Conservation (phyloP, 2,329 filamentous ascomycete species). For the Arthrobotrys pseudoclavata region DNA sequence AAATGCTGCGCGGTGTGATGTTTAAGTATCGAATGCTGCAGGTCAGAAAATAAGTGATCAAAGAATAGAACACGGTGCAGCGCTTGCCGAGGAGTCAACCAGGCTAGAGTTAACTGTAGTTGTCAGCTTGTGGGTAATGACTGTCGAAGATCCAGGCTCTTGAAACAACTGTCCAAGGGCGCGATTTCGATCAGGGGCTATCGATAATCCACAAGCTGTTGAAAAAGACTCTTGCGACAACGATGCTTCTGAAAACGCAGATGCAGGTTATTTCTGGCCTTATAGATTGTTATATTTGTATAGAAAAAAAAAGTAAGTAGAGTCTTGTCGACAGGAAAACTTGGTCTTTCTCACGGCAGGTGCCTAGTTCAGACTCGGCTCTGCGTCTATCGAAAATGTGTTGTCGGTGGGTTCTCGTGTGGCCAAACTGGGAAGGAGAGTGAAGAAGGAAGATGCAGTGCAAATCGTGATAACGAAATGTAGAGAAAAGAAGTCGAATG, state of each 20-base stretch:
- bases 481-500: neutral
- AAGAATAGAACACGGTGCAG: slow-evolving; percentile 19
- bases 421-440: slow-evolving; percentile 39
- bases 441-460: slow-evolving; percentile 3
- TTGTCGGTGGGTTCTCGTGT: slow-evolving; percentile 28
- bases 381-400: slow-evolving; percentile 25
- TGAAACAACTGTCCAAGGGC: slow-evolving; percentile 41
- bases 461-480: slow-evolving; percentile 7
- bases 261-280: slow-evolving; percentile 9
- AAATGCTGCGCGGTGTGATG: slow-evolving; percentile 15
- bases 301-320: neutral
- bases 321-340: neutral
- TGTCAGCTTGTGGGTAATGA: slow-evolving; percentile 11
- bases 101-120: neutral
- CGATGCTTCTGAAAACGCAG: slow-evolving; percentile 6
- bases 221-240: slow-evolving; percentile 16
- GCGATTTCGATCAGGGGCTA: slow-evolving; percentile 40
- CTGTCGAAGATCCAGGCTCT: slow-evolving; percentile 42
- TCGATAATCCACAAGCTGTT: slow-evolving; percentile 28
- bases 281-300: slow-evolving; percentile 1
- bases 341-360: slow-evolving; percentile 28
- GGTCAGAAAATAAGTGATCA: slow-evolving; percentile 30
- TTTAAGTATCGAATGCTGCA: slow-evolving; percentile 14
- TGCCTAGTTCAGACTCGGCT: slow-evolving; percentile 40
- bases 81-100: slow-evolving; percentile 9